phyloP scores from a whole-genome alignment of 140 eudicot species.

The Ambrosia hybrid region DNA sequence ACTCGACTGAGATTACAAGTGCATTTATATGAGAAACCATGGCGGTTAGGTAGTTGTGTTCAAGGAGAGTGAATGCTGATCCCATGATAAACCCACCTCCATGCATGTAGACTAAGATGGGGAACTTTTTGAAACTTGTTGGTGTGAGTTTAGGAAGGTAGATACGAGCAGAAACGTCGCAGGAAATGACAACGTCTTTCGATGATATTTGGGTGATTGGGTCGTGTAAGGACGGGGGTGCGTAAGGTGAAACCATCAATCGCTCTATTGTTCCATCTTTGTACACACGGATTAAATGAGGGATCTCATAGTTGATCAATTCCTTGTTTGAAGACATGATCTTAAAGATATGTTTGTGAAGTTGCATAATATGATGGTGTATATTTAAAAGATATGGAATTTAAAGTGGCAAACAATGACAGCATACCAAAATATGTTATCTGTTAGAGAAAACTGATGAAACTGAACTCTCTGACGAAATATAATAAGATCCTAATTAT shows the following conservation, averaged over 20 bases:
- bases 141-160: constrained; percentile 38
- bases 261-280: constrained; percentile 41
- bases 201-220: constrained; percentile 35
- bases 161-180: constrained; percentile 40
- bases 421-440: no score
- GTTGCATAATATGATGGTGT: neutral
- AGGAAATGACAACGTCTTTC: constrained; percentile 34
- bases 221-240: constrained; percentile 30
- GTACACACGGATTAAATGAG: constrained; percentile 23
- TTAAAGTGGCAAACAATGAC: no score
- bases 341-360: constrained; percentile 1
- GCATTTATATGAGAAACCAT: constrained; percentile 29
- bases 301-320: constrained; percentile 25
- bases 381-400: neutral
- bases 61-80: constrained; percentile 36
- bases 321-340: constrained; percentile 35
- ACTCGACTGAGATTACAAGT: constrained; percentile 48
- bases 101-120: constrained; percentile 52
- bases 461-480: no score
- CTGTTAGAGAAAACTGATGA: no score
- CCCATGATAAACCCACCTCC: constrained; percentile 61
- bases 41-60: constrained; percentile 35
- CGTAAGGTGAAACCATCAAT: constrained; percentile 19
- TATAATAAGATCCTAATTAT: no score
- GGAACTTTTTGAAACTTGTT: constrained; percentile 32